Conservation (phyloP, 441 rosid species). For the Brassica balearica region DNA sequence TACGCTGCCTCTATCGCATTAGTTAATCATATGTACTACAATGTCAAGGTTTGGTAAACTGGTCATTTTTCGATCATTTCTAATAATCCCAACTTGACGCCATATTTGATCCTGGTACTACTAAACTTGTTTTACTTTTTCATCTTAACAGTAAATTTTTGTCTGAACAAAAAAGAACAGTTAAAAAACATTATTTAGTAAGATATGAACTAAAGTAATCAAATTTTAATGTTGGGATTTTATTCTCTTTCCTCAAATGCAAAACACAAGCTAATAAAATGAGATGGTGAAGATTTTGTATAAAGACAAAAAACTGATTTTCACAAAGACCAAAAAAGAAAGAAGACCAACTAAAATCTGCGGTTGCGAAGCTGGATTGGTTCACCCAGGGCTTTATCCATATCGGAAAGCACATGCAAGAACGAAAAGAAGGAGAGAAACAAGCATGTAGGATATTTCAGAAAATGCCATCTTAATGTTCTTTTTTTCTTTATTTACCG, state of each 20-base stretch:
- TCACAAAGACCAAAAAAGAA: background rate
- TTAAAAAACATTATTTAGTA: background rate
- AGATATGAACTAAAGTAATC: background rate
- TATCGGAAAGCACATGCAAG: constrained; percentile 1
- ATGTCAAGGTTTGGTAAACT: background rate
- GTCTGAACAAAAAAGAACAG: background rate
- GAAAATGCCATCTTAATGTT: background rate
- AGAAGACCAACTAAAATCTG: constrained; percentile 12
- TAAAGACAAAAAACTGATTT: background rate
- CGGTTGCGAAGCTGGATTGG: background rate
- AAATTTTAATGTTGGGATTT: background rate
- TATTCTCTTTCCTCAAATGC: background rate
- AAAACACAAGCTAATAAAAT: background rate
- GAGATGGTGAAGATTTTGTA: background rate
- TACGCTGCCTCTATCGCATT: constrained; percentile 46
- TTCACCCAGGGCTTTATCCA: constrained; percentile 3
- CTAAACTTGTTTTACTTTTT: background rate
- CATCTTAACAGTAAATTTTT: background rate
- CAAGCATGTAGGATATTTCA: background rate
- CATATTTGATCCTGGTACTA: background rate
- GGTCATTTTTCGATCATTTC: background rate
- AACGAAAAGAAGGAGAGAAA: constrained; percentile 16
- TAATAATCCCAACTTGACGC: background rate
- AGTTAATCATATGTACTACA: background rate
- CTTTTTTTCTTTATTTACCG: background rate